phyloP scores from a whole-genome alignment of 2,329 filamentous ascomycete species.

The Ascocoryne sarcoides region DNA sequence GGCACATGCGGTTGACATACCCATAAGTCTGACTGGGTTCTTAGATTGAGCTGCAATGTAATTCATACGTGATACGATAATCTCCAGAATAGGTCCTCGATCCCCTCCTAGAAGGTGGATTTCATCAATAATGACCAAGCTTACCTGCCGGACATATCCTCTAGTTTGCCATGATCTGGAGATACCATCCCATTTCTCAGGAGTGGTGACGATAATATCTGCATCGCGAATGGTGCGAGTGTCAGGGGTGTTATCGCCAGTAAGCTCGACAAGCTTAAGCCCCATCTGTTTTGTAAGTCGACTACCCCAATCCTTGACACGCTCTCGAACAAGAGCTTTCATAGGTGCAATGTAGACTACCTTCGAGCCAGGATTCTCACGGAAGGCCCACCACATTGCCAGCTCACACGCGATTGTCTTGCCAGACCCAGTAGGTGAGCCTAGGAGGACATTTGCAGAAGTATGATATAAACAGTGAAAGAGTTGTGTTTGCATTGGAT shows the following conservation, averaged over 20 bases:
- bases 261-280: conserved; percentile 86
- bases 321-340: conserved; percentile 95
- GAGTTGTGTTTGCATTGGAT: conserved; percentile 98
- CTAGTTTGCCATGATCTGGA: conserved; percentile 91
- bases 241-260: conserved; percentile 95
- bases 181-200: conserved; percentile 99
- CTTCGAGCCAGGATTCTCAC: conserved; percentile 88
- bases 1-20: conserved; percentile 98
- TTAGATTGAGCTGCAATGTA: conserved; percentile 95
- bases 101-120: conserved; percentile 96
- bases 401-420: conserved; percentile 95
- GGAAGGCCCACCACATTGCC: conserved; percentile 99
- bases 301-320: conserved; percentile 88
- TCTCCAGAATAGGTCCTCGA: conserved; percentile 93
- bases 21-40: conserved; percentile 77
- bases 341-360: conserved; percentile 99
- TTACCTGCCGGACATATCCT: conserved; percentile 91
- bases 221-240: conserved; percentile 91
- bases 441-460: conserved; percentile 80
- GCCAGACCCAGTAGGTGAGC: conserved; percentile 92
- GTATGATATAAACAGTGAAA: conserved; percentile 97
- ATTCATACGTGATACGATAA: conserved; percentile 92
- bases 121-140: conserved; percentile 95
- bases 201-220: conserved; percentile 96
- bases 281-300: conserved; percentile 77